A percentile compares a stretch with the other conserved stretches of the same genome.
These are phyloP conservation scores for Ustilago bromivora DNA, from an alignment of 1,284 basidiomycete species.

Conservation along the genomic window DNA sequence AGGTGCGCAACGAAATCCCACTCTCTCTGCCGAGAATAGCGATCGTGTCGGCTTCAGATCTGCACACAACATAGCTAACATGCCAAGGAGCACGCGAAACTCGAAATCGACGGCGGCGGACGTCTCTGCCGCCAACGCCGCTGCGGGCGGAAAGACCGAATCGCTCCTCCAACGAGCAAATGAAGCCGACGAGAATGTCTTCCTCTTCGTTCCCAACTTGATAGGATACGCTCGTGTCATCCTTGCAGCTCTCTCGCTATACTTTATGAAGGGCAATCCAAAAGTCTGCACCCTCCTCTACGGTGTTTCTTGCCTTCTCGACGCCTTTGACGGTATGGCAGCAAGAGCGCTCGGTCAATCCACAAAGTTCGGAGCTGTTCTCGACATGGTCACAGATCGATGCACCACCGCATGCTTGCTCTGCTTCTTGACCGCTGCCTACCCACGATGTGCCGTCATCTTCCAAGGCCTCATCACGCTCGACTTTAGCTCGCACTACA, in stretches of 20 bases:
- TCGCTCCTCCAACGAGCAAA: slow-evolving; percentile 46
- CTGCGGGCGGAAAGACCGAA: slow-evolving; percentile 26
- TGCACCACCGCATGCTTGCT: slow-evolving; percentile 92
- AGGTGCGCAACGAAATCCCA: background rate
- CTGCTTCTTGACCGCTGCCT: slow-evolving; percentile 91
- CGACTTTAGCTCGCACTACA: slow-evolving; percentile 98
- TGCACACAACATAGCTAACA: background rate
- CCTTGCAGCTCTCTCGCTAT: slow-evolving; percentile 87
- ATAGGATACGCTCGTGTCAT: slow-evolving; percentile 92
- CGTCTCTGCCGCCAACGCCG: slow-evolving; percentile 32
- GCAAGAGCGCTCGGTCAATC: slow-evolving; percentile 88
- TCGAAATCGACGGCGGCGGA: slow-evolving; percentile 40
- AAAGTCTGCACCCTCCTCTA: slow-evolving; percentile 92
- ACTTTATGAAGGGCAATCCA: slow-evolving; percentile 86
- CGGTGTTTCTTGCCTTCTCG: slow-evolving; percentile 90
- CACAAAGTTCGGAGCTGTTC: slow-evolving; percentile 94
- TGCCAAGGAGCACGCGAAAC: slow-evolving; percentile 46
- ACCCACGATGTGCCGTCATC: slow-evolving; percentile 82
- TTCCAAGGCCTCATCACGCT: slow-evolving; percentile 97
- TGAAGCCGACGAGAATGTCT: slow-evolving; percentile 64
- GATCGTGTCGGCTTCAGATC: background rate
- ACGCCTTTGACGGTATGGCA: slow-evolving; percentile 94
- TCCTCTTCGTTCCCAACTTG: slow-evolving; percentile 91
- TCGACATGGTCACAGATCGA: slow-evolving; percentile 99
- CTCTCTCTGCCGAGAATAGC: background rate